These are phyloP conservation scores for Macaranga tanarius DNA, from an alignment of 441 rosid species.

Conservation along the genomic window DNA sequence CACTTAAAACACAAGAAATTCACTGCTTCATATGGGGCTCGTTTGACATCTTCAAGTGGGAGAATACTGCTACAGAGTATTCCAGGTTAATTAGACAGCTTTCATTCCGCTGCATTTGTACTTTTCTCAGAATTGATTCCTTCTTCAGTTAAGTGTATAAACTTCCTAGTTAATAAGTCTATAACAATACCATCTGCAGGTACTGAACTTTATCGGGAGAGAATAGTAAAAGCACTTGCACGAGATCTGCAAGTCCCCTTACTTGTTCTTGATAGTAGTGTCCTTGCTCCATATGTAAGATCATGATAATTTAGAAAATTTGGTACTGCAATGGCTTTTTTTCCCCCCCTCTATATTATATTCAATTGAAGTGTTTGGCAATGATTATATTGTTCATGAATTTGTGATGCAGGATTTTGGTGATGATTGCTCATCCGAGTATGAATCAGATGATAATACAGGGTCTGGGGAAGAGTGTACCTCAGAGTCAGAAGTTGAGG, in stretches of 20 bases:
- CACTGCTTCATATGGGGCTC: slow-evolving; percentile 61
- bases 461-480: slow-evolving; percentile 63
- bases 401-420: slow-evolving; percentile 60
- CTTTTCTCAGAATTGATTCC: neutral
- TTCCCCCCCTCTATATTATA: slow-evolving; percentile 9
- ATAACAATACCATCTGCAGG: slow-evolving; percentile 45
- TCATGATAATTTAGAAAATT: slow-evolving; percentile 23
- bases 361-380: slow-evolving; percentile 14
- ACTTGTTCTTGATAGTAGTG: slow-evolving; percentile 83
- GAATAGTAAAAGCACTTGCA: slow-evolving; percentile 92
- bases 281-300: slow-evolving; percentile 95
- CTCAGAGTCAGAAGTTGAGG: slow-evolving; percentile 84
- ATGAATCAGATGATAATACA: slow-evolving; percentile 62
- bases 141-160: slow-evolving; percentile 10
- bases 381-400: slow-evolving; percentile 19
- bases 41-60: slow-evolving; percentile 77
- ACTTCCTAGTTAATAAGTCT: slow-evolving; percentile 20
- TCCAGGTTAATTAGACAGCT: slow-evolving; percentile 53
- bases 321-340: neutral
- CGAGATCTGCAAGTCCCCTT: slow-evolving; percentile 78
- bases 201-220: slow-evolving; percentile 91
- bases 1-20: slow-evolving; percentile 67
- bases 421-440: slow-evolving; percentile 63
- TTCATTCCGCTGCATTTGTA: neutral
- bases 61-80: slow-evolving; percentile 89